Percentiles rank a stretch among this genome's conserved stretches.
Conservation (phyloP, 371 early-diverging fungal genomes). For the Mucor mucedo region DNA sequence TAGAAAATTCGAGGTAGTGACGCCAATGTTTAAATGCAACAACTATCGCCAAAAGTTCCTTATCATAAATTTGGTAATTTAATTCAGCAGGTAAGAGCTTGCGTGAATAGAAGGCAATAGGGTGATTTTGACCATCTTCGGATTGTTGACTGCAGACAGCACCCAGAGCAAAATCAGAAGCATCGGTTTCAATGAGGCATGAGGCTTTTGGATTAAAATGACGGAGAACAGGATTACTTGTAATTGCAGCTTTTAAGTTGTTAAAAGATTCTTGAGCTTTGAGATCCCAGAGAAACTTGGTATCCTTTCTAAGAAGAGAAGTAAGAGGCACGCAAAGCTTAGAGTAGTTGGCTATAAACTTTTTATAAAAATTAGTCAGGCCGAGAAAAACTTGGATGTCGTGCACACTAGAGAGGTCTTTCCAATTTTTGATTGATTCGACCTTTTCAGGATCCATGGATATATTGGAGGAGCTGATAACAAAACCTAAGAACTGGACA, state of each 20-base stretch:
- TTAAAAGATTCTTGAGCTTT: constrained; percentile 40
- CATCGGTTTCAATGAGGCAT: constrained; percentile 53
- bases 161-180: constrained; percentile 52
- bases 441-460: constrained; percentile 41
- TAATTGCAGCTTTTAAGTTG: constrained; percentile 38
- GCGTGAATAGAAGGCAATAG: constrained; percentile 47
- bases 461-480: constrained; percentile 31
- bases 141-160: constrained; percentile 47
- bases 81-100: constrained; percentile 37
- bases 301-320: constrained; percentile 21
- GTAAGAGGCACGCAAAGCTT: constrained; percentile 7
- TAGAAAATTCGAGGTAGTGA: constrained; percentile 43
- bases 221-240: constrained; percentile 30
- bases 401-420: constrained; percentile 29
- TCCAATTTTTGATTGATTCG: constrained; percentile 41
- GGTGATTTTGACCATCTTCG: constrained; percentile 28
- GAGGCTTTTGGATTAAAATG: constrained; percentile 35
- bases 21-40: constrained; percentile 47
- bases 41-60: constrained; percentile 49
- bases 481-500: constrained; percentile 55
- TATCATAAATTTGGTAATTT: constrained; percentile 45
- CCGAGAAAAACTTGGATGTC: constrained; percentile 60
- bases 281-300: constrained; percentile 35
- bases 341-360: constrained; percentile 54
- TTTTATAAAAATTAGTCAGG: constrained; percentile 53